Percentiles rank a stretch among this genome's conserved stretches.
Conservation (phyloP, 176 grass and related monocot species). For the Raddia distichophylla region DNA sequence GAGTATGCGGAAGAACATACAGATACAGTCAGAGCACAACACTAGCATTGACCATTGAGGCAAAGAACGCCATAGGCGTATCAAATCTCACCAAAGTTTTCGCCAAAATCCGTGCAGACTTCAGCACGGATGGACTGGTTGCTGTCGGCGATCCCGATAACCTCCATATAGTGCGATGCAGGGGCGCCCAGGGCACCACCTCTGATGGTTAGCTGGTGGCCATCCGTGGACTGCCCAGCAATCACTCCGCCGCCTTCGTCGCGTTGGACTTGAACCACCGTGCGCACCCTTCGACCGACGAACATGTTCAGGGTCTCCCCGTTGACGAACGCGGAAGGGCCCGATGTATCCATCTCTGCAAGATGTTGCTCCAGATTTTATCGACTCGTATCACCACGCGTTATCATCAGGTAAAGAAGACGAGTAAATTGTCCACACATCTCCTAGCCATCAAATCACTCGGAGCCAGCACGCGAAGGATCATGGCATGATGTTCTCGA, state of each 20-base stretch:
- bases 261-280: conserved; percentile 70
- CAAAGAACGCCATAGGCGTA: background rate
- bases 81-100: conserved; percentile 69
- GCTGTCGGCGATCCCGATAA: conserved; percentile 77
- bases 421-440: background rate
- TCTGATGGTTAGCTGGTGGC: conserved; percentile 70
- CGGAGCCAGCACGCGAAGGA: conserved; percentile 2
- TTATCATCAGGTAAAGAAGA: background rate
- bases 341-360: conserved; percentile 86
- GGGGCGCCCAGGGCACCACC: conserved; percentile 51
- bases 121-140: conserved; percentile 72
- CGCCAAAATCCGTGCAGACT: conserved; percentile 83
- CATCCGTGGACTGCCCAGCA: conserved; percentile 69
- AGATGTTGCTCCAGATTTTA: background rate
- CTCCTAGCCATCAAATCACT: background rate
- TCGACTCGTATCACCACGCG: conserved; percentile 3
- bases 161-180: conserved; percentile 63
- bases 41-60: background rate
- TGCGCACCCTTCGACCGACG: conserved; percentile 67
- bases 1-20: background rate
- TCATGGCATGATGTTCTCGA: background rate
- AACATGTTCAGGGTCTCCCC: conserved; percentile 72
- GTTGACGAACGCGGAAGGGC: conserved; percentile 73
- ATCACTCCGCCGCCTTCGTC: conserved; percentile 66
- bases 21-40: background rate